Percentiles rank a stretch among this genome's conserved stretches.
These are phyloP conservation scores for Gossypium armourianum DNA, from an alignment of 441 rosid genomes.

Conservation along the genomic window DNA sequence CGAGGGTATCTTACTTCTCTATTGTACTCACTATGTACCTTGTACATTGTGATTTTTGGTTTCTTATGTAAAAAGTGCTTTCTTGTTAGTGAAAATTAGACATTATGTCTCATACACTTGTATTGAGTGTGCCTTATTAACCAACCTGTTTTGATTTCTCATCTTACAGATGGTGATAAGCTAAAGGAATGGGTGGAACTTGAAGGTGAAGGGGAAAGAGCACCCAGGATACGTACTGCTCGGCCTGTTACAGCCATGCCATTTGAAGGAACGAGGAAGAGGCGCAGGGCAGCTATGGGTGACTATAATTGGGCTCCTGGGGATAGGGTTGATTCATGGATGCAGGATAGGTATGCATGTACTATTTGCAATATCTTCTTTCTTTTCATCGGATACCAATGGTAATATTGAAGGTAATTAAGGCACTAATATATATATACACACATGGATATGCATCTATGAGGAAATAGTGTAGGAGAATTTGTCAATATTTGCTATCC, in stretches of 20 bases:
- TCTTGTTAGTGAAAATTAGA: background rate
- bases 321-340: constrained; percentile 82
- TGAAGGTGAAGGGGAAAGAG: constrained; percentile 41
- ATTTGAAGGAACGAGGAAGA: constrained; percentile 88
- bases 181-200: constrained; percentile 76
- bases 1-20: background rate
- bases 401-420: background rate
- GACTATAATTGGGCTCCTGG: constrained; percentile 76
- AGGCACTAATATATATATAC: background rate
- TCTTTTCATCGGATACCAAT: background rate
- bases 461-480: constrained; percentile 4
- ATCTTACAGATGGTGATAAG: constrained; percentile 48
- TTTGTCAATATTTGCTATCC: background rate
- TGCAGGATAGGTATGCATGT: constrained; percentile 55
- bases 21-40: background rate
- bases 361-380: background rate
- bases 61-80: constrained; percentile 4
- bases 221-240: constrained; percentile 65
- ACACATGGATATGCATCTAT: background rate
- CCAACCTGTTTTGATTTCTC: constrained; percentile 6
- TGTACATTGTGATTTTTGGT: background rate
- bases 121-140: constrained; percentile 11
- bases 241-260: constrained; percentile 60
- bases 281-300: constrained; percentile 73
- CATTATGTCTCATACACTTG: background rate